Evolutionary conservation across 2,329 filamentous ascomycete species (phyloP), one percentile per base, ranked within the genome.

Genomic region (Cladosporium sphaerospermum): DNA sequence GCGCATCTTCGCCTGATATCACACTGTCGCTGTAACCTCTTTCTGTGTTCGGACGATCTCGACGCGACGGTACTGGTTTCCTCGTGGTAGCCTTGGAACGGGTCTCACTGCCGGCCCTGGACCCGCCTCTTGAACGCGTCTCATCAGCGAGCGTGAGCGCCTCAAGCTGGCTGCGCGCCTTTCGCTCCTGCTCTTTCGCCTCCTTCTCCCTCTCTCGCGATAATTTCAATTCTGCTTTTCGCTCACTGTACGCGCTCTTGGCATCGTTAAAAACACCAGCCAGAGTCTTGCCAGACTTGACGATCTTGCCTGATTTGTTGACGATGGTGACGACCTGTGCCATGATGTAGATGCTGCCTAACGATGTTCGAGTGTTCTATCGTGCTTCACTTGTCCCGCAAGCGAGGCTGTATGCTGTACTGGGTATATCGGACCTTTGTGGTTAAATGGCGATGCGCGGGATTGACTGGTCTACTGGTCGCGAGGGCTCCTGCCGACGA

Each of bases 201-300:
- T 78, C 75, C 39, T 76, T 65, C 57, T 78, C 77, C 37, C 75
- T 75, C 64, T 85, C 83, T 63, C 83, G 80, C 60, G 88, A 82
- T 16, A 85, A 82, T 67, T 83, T 84, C 62, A 96, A 79, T 61
- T 90, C 83, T 6, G 88, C 86, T 70, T 95, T 96, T 66, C 88
- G 88, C 65, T 95, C 89, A 54, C 85, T 80, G 72, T 97, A 97
- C 54, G 88, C 88, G 51, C 85, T 83, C 67, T 89, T 89, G 58
- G 91, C 92, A 68, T 96, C 90, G 69, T 89, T 95, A 78, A 95
- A 95, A 66, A 96, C 86, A 67, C 84, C 85, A 65, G 95, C 81
- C 19, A 97, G 77, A 63, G 96, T 88, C 73, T 95, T 96, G 66
- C 89, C 89, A 55, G 86, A 93, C 77, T 85, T 91, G 62, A 96